Evolutionary conservation across 2,329 filamentous ascomycete species (phyloP).

Genomic region (Colletotrichum plurivorum): DNA sequence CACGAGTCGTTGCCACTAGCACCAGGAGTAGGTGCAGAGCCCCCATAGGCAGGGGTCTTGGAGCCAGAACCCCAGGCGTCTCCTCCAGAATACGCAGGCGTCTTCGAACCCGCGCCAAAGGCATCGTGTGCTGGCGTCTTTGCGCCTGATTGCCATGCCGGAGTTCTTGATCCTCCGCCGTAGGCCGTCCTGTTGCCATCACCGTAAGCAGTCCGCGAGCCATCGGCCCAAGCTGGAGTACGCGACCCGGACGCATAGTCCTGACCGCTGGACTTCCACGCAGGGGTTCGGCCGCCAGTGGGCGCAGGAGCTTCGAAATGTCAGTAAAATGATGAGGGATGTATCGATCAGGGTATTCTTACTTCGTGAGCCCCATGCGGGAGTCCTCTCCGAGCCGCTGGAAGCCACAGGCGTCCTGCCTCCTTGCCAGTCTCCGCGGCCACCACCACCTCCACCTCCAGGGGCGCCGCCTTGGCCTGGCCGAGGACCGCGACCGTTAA

Average conservation of each 20-base stretch:
- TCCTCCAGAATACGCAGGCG: constrained; percentile 70
- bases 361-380: constrained; percentile 81
- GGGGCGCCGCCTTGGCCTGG: constrained; percentile 57
- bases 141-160: constrained; percentile 83
- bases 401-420: constrained; percentile 78
- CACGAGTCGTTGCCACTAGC: constrained; percentile 72
- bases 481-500: constrained; percentile 67
- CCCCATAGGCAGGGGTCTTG: constrained; percentile 83
- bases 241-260: constrained; percentile 67
- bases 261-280: constrained; percentile 66
- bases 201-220: constrained; percentile 78
- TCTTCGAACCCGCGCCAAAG: constrained; percentile 78
- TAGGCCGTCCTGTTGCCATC: constrained; percentile 84
- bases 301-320: constrained; percentile 64
- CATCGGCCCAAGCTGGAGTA: constrained; percentile 80
- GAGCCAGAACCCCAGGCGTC: constrained; percentile 78
- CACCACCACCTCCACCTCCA: constrained; percentile 60
- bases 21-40: constrained; percentile 70
- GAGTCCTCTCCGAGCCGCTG: constrained; percentile 76
- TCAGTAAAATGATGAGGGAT: constrained; percentile 44
- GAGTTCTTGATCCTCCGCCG: constrained; percentile 79
- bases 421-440: constrained; percentile 71
- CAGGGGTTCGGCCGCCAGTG: constrained; percentile 72
- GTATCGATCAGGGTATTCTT: constrained; percentile 54
- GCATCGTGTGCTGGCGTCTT: constrained; percentile 78